phyloP scores from a whole-genome alignment of 805 yeast genomes.

The Pichia membranifaciens region DNA sequence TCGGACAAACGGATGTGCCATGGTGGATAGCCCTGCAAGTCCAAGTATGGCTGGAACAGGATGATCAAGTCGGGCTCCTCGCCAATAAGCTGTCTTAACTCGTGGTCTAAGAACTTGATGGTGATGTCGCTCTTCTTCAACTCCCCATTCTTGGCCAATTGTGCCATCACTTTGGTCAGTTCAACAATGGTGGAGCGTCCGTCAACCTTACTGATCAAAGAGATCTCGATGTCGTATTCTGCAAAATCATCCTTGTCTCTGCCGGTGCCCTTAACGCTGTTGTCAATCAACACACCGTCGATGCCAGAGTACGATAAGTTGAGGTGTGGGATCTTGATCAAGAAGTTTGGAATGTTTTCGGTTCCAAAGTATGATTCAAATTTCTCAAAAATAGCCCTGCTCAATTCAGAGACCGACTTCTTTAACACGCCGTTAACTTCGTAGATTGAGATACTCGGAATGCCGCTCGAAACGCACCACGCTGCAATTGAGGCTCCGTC shows the following conservation, averaged over 20 bases:
- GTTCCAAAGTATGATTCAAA: conserved; percentile 71
- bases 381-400: conserved; percentile 50
- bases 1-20: conserved; percentile 94
- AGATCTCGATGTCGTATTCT: conserved; percentile 50
- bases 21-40: conserved; percentile 93
- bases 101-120: conserved; percentile 68
- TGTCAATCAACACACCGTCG: conserved; percentile 29
- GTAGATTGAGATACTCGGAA: conserved; percentile 63
- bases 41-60: conserved; percentile 79
- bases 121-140: conserved; percentile 62
- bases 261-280: conserved; percentile 15
- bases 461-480: conserved; percentile 90
- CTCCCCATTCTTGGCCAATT: conserved; percentile 56
- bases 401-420: conserved; percentile 47
- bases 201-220: conserved; percentile 66
- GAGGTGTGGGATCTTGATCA: conserved; percentile 62
- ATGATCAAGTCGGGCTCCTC: conserved; percentile 89
- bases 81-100: conserved; percentile 69
- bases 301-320: conserved; percentile 44
- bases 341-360: conserved; percentile 55
- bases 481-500: conserved; percentile 73
- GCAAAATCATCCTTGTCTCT: conserved; percentile 13
- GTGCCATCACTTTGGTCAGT: conserved; percentile 80
- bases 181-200: conserved; percentile 90
- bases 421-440: conserved; percentile 72